These are phyloP conservation scores for Papiliotrema laurentii DNA, from an alignment of 1,284 basidiomycete species.

Conservation along the genomic window DNA sequence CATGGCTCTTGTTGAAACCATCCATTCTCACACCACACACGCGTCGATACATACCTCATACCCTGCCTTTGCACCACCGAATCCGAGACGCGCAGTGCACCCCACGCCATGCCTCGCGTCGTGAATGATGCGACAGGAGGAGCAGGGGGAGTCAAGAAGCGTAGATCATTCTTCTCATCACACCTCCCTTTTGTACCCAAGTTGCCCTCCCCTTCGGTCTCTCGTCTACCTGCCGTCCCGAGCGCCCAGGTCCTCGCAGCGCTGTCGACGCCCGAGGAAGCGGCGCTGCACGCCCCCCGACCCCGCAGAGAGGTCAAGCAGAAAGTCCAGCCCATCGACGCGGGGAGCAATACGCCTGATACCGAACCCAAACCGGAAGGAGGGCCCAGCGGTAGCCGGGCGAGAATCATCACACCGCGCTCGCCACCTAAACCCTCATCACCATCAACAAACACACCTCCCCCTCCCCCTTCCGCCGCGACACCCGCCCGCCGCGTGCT, in stretches of 20 bases:
- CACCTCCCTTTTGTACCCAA: background rate
- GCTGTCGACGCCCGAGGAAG: background rate
- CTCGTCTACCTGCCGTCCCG: background rate
- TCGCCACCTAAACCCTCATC: background rate
- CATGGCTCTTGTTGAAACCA: too few relatives aligned
- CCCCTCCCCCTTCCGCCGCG: too few relatives aligned
- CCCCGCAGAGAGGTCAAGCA: background rate
- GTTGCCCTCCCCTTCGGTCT: background rate
- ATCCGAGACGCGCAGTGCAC: too few relatives aligned
- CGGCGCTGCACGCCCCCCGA: too few relatives aligned
- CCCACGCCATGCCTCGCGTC: too few relatives aligned
- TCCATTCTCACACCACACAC: too few relatives aligned
- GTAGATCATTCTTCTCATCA: background rate
- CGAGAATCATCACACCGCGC: background rate
- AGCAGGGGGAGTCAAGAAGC: conserved; percentile 1
- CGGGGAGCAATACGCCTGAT: background rate
- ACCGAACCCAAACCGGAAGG: background rate
- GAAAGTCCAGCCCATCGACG: background rate
- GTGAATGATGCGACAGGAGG: too few relatives aligned
- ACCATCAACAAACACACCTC: too few relatives aligned
- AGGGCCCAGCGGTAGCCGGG: background rate
- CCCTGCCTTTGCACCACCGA: too few relatives aligned
- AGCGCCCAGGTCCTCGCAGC: background rate
- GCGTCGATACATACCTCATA: too few relatives aligned
- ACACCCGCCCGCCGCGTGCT: too few relatives aligned